A percentile compares a stretch with the other conserved stretches of the same genome.
phyloP scores from a whole-genome alignment of 179 eudicot species.

The Drosera spatulata region DNA sequence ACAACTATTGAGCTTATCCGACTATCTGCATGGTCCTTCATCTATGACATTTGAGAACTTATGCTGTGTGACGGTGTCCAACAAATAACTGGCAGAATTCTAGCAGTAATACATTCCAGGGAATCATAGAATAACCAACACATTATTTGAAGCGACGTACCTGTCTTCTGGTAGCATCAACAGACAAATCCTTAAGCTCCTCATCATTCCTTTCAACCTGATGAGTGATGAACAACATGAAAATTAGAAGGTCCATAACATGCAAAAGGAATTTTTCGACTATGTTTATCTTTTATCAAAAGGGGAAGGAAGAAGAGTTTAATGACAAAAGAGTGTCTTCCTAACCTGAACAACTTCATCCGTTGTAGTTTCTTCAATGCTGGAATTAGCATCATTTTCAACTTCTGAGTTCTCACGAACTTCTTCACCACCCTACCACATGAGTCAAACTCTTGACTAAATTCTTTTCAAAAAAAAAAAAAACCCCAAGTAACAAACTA shows the following conservation, averaged over 20 bases:
- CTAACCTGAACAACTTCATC: conserved; percentile 10
- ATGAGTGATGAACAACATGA: conserved; percentile 14
- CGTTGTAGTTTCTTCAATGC: conserved; percentile 12
- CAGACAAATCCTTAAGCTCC: conserved; percentile 31
- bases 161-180: conserved; percentile 25
- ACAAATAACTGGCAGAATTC: no score
- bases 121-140: background rate
- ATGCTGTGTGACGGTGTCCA: no score
- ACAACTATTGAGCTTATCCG: no score
- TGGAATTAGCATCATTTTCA: conserved; percentile 24
- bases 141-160: conserved; percentile 17
- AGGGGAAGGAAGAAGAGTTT: background rate
- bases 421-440: conserved; percentile 34
- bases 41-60: no score
- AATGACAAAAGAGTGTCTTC: conserved; percentile 6
- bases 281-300: no score
- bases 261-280: no score
- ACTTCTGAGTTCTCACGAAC: conserved; percentile 21
- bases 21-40: no score
- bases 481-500: no score
- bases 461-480: no score
- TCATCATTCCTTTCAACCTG: conserved; percentile 26
- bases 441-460: conserved; percentile 4
- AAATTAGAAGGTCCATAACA: background rate
- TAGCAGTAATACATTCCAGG: no score